Base-by-base conservation (phyloP, 1,284 basidiomycete genomes). In the Pascua sp. region DNA sequence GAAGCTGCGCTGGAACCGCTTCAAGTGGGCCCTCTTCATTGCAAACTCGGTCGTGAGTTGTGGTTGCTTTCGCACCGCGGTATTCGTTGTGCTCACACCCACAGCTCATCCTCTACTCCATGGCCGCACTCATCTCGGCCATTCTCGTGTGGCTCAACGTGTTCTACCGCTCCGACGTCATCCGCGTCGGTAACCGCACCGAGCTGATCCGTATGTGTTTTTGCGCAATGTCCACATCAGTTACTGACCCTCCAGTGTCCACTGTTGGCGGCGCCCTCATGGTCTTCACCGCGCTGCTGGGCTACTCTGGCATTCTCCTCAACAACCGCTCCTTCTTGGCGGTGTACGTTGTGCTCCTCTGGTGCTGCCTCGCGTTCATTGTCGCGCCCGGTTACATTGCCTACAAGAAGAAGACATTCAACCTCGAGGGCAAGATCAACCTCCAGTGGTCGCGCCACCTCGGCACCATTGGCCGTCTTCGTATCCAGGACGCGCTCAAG, bases 311-410 rank as follows among this genome's bases (percentile, higher is more conserved):
- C 46, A 82, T 85, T 11, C 76, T 89, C 55, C 81, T 90, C 60
- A 87, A 89, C 77, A 88, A 86, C 52, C 85, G 87, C 17, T 82
- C 85, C 11, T 83, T 89, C 67, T 81, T 90, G 59, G 86, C 87
- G 8, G 78, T 86, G 49, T 90, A 89, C 77, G 80, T 83, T 4
- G 67, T 89, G 43, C 80, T 90, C 13, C 82, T 89, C 53, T 89
- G 87, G 86, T 81, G 85, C 43, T 81, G 82, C 12, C 78, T 88
- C 71, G 81, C 78, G 44, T 79, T 86, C 65, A 78, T 88, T 63
- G 79, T 86, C 58, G 77, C 82, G 0, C 86, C 86, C 1, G 86
- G 86, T 2, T 89, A 89, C 75, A 71, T 86, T 53, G 83, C 86
- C 38, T 89, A 87, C 79, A 85, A 84, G 68, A 78, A 80, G 15